A percentile compares a stretch with the other conserved stretches of the same genome.
phyloP scores from a whole-genome alignment of 2,329 filamentous ascomycete species.

The Chrysosporium queenslandicum region DNA sequence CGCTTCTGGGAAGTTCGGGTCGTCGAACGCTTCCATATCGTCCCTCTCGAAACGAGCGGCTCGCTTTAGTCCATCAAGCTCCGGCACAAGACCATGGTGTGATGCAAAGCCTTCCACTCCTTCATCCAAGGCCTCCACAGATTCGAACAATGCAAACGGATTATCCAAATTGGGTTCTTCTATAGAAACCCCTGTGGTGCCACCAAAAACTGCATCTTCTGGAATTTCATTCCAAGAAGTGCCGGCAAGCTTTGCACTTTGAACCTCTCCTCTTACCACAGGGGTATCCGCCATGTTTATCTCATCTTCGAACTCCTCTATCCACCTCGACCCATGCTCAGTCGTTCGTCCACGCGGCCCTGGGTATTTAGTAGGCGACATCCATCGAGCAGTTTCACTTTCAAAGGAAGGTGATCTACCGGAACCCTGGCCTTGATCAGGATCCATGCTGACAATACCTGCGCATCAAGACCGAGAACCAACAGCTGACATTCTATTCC shows the following conservation, averaged over 20 bases:
- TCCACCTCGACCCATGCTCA: not conserved
- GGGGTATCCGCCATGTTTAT: not conserved
- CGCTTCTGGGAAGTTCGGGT: not conserved
- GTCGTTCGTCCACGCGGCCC: not conserved
- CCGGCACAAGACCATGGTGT: conserved; percentile 1
- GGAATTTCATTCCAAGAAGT: not conserved
- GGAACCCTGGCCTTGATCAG: not conserved
- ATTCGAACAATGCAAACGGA: conserved; percentile 8
- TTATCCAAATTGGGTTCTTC: conserved; percentile 12
- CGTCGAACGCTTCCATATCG: conserved; percentile 8
- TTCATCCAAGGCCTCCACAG: conserved; percentile 4
- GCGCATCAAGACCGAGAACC: not conserved
- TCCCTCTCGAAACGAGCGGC: conserved; percentile 7
- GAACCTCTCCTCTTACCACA: not conserved
- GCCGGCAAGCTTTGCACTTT: not conserved
- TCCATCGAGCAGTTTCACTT: not conserved
- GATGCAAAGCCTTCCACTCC: conserved; percentile 4
- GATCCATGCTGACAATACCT: not conserved
- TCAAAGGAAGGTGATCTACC: not conserved
- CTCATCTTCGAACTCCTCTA: conserved; percentile 2
- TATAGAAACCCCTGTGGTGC: not conserved
- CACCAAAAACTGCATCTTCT: not conserved
- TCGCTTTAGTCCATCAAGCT: conserved; percentile 5
- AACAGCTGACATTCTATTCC: not conserved
- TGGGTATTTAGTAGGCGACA: not conserved